phyloP scores from a whole-genome alignment of 192 early-diverging fungal genomes.

The Thamnidium elegans region DNA sequence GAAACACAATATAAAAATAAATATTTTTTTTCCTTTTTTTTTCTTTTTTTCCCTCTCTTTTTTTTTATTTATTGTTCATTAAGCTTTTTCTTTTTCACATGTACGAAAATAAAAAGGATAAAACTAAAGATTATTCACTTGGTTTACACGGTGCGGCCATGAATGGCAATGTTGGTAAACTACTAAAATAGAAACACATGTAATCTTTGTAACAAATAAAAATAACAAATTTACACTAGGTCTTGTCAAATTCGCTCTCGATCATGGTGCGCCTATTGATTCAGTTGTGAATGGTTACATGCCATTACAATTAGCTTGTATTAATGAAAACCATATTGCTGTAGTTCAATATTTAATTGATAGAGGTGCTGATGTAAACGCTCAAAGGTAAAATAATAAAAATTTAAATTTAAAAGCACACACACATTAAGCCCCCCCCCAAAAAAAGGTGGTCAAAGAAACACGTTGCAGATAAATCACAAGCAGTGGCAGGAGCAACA shows the following conservation, averaged over 20 bases:
- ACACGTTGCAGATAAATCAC: constrained; percentile 37
- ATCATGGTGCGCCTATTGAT: constrained; percentile 69
- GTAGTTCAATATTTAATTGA: constrained; percentile 69
- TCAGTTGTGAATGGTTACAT: constrained; percentile 65
- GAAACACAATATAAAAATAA: not conserved
- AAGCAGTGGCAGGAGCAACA: constrained; percentile 50
- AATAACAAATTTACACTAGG: constrained; percentile 29
- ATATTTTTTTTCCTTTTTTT: not conserved
- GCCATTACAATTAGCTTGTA: constrained; percentile 69
- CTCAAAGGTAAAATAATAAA: constrained; percentile 38
- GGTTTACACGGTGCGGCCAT: constrained; percentile 52
- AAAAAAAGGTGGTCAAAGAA: constrained; percentile 38
- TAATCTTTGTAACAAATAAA: not conserved
- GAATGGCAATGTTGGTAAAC: constrained; percentile 52
- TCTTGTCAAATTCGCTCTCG: constrained; percentile 62
- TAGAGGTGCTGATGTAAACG: constrained; percentile 67
- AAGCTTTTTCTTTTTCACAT: not conserved
- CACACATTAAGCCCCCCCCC: no score
- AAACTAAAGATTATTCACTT: constrained; percentile 27
- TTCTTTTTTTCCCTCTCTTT: not conserved
- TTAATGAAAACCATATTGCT: constrained; percentile 54
- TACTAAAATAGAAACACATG: not conserved
- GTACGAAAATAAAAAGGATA: constrained; percentile 23
- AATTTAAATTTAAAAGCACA: no score
- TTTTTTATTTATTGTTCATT: not conserved